These are phyloP conservation scores for Gamarada debralockiae DNA, from an alignment of 495 filamentous ascomycete species.

Conservation along the genomic window DNA sequence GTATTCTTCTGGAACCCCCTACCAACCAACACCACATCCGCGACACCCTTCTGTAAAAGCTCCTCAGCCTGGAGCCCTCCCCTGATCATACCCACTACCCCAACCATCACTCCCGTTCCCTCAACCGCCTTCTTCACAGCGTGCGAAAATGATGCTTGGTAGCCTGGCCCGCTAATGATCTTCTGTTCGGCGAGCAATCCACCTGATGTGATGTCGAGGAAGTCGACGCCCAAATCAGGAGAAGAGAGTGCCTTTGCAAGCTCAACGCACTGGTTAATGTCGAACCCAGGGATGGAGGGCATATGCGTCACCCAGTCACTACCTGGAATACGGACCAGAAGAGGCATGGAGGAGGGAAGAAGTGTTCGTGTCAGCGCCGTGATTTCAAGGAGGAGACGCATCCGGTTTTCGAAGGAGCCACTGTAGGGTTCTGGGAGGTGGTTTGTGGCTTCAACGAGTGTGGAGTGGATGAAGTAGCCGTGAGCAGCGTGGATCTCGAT, in stretches of 20 bases:
- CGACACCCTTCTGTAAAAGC: conserved; percentile 41
- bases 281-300: conserved; percentile 44
- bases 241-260: conserved; percentile 51
- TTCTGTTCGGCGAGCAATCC: conserved; percentile 54
- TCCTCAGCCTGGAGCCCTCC: conserved; percentile 42
- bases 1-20: no score
- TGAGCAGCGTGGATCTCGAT: conserved; percentile 44
- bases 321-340: conserved; percentile 33
- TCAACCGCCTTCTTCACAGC: conserved; percentile 60
- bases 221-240: conserved; percentile 52
- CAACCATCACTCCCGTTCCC: conserved; percentile 49
- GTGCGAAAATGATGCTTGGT: conserved; percentile 63
- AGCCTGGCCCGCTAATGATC: conserved; percentile 51
- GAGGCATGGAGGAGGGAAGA: conserved; percentile 57
- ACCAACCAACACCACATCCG: conserved; percentile 59
- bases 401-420: conserved; percentile 61
- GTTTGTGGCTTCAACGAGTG: conserved; percentile 53
- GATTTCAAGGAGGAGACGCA: conserved; percentile 53
- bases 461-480: conserved; percentile 52
- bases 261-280: conserved; percentile 47
- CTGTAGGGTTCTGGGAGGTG: conserved; percentile 60
- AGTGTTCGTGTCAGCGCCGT: conserved; percentile 47
- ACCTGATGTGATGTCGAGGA: conserved; percentile 57
- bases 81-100: conserved; percentile 59
- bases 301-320: conserved; percentile 38